Evolutionary conservation across 1,139 yeast genomes (phyloP).

Genomic region (Pichia norvegensis): DNA sequence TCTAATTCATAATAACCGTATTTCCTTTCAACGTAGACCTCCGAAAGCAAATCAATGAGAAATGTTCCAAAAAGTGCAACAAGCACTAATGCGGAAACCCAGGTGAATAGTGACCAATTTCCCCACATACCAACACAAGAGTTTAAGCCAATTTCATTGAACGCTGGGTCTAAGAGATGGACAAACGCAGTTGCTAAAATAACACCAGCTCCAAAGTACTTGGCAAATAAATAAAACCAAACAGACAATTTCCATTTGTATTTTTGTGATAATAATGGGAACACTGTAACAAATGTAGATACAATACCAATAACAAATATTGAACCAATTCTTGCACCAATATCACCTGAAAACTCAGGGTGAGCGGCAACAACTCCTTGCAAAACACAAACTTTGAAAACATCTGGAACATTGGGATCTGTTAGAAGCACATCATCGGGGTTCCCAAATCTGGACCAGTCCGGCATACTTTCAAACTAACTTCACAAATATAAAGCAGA

Average conservation of each 20-base stretch:
- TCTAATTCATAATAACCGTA: conserved; percentile 18
- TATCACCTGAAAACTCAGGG: conserved; percentile 14
- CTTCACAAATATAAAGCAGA: too few species aligned
- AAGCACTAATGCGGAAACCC: conserved; percentile 28
- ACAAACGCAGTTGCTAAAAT: conserved; percentile 85
- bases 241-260: conserved; percentile 47
- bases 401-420: conserved; percentile 13
- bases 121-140: conserved; percentile 40
- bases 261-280: conserved; percentile 50
- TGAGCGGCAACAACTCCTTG: conserved; percentile 15
- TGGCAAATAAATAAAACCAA: conserved; percentile 62
- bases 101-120: conserved; percentile 37
- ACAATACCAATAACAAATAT: conserved; percentile 59
- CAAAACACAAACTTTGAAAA: conserved; percentile 14
- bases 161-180: conserved; percentile 76
- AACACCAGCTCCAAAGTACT: conserved; percentile 88
- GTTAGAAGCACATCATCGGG: conserved; percentile 9
- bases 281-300: conserved; percentile 50
- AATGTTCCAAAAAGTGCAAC: conserved; percentile 22
- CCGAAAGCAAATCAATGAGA: conserved; percentile 24
- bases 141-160: conserved; percentile 40
- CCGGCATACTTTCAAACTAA: too few species aligned
- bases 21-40: conserved; percentile 26
- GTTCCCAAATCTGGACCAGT: conserved; percentile 14
- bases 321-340: conserved; percentile 66